Conservation (phyloP, 1,284 basidiomycete genomes). For the Mycosarcoma maydis region DNA sequence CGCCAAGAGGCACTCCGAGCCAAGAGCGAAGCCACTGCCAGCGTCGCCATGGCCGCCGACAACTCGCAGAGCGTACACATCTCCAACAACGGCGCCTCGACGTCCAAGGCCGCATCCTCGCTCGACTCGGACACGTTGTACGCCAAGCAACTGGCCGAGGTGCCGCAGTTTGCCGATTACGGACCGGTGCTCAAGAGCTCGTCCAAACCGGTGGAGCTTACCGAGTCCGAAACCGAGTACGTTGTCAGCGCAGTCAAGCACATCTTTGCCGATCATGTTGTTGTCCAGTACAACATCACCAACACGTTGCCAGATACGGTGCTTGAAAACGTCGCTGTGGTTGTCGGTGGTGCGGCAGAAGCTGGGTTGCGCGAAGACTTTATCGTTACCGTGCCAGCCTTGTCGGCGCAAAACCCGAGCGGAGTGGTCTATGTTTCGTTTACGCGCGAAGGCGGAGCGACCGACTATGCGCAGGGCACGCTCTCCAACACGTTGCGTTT, state of each 20-base stretch:
- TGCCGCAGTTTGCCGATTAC: conserved; percentile 86
- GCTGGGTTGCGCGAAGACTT: conserved; percentile 89
- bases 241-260: conserved; percentile 97
- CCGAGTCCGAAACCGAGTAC: conserved; percentile 97
- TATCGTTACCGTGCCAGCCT: conserved; percentile 83
- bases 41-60: conserved; percentile 63
- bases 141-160: conserved; percentile 81
- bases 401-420: conserved; percentile 74
- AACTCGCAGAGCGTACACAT: conserved; percentile 46
- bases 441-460: conserved; percentile 77
- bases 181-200: conserved; percentile 89
- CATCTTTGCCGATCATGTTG: conserved; percentile 92
- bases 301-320: conserved; percentile 99
- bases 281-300: conserved; percentile 91
- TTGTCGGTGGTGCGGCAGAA: conserved; percentile 88
- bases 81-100: conserved; percentile 44
- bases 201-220: conserved; percentile 81
- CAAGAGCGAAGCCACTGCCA: conserved; percentile 59
- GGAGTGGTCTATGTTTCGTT: conserved; percentile 93
- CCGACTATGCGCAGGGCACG: conserved; percentile 82
- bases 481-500: conserved; percentile 95
- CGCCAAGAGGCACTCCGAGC: conserved; percentile 58
- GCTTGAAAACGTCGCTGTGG: conserved; percentile 81
- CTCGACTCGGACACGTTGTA: conserved; percentile 72
- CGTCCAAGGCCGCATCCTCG: conserved; percentile 28